Percentiles rank a stretch among this genome's conserved stretches.
Evolutionary conservation across 768 basidiomycete species (phyloP).

Genomic region (Lentinula edodes): DNA sequence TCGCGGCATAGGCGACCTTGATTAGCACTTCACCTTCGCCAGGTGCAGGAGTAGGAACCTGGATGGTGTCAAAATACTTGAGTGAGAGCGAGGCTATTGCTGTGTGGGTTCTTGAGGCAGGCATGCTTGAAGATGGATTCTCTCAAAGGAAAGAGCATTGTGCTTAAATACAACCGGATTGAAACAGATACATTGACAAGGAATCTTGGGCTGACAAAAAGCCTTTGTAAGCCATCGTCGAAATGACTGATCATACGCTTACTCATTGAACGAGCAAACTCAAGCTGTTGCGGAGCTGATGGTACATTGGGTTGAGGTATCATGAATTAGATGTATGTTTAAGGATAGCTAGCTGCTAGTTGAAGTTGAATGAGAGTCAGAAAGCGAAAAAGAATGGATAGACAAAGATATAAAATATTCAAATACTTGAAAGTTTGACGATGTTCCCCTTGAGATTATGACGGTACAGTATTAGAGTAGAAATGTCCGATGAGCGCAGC

Average conservation of each 20-base stretch:
- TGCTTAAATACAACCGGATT: no score
- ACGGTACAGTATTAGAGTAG: background rate
- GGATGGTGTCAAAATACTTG: slow-evolving; percentile 29
- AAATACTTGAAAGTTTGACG: background rate
- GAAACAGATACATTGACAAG: no score
- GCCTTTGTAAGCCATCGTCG: no score
- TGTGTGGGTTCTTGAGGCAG: slow-evolving; percentile 25
- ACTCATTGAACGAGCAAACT: no score
- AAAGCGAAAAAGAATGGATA: background rate
- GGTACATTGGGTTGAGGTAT: no score
- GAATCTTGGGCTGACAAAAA: no score
- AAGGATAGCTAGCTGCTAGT: background rate
- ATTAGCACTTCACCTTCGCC: slow-evolving; percentile 32
- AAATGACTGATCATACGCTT: no score
- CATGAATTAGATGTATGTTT: background rate
- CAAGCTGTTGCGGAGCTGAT: background rate
- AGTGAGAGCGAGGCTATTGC: slow-evolving; percentile 33
- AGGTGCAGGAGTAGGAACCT: slow-evolving; percentile 27
- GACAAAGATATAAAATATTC: background rate
- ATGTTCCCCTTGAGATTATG: background rate
- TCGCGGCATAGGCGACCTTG: slow-evolving; percentile 33
- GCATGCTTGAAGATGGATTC: background rate
- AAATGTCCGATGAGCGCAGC: background rate
- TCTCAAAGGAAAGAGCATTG: no score
- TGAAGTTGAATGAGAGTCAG: background rate